These are phyloP conservation scores for Epichloe amarillans DNA, from an alignment of 2,329 filamentous ascomycete species.

Conservation along the genomic window DNA sequence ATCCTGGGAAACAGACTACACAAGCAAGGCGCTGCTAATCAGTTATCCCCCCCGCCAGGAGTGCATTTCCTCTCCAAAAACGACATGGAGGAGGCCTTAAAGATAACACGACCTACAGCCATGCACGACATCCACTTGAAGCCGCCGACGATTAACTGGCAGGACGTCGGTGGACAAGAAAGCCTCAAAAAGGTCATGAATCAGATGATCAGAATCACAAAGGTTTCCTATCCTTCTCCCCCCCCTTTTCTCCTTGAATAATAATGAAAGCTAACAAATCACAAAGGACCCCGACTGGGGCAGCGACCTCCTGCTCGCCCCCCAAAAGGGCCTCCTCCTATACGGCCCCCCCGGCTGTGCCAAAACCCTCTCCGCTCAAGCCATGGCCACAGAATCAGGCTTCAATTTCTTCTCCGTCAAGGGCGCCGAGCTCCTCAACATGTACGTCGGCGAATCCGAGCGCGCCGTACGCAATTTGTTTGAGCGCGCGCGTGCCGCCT, in stretches of 20 bases:
- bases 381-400: slow-evolving; percentile 77
- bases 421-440: slow-evolving; percentile 83
- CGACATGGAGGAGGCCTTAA: slow-evolving; percentile 54
- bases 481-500: slow-evolving; percentile 68
- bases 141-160: slow-evolving; percentile 74
- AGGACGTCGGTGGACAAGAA: slow-evolving; percentile 76
- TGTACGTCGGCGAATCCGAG: slow-evolving; percentile 95
- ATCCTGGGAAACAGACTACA: slow-evolving; percentile 15
- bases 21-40: slow-evolving; percentile 6
- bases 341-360: slow-evolving; percentile 92
- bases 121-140: slow-evolving; percentile 85
- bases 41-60: slow-evolving; percentile 4
- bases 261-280: neutral
- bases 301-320: slow-evolving; percentile 30
- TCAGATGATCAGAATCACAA: slow-evolving; percentile 32
- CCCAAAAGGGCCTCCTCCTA: slow-evolving; percentile 71
- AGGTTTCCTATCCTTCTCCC: slow-evolving; percentile 10
- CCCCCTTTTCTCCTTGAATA: neutral
- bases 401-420: slow-evolving; percentile 94
- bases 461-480: slow-evolving; percentile 76
- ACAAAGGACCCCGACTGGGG: slow-evolving; percentile 17
- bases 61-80: slow-evolving; percentile 21
- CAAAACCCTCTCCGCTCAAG: slow-evolving; percentile 85
- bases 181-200: slow-evolving; percentile 52
- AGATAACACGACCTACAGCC: slow-evolving; percentile 61